Conservation (phyloP, 2,329 filamentous ascomycete species). For the Ceratocystis eucalypticola region DNA sequence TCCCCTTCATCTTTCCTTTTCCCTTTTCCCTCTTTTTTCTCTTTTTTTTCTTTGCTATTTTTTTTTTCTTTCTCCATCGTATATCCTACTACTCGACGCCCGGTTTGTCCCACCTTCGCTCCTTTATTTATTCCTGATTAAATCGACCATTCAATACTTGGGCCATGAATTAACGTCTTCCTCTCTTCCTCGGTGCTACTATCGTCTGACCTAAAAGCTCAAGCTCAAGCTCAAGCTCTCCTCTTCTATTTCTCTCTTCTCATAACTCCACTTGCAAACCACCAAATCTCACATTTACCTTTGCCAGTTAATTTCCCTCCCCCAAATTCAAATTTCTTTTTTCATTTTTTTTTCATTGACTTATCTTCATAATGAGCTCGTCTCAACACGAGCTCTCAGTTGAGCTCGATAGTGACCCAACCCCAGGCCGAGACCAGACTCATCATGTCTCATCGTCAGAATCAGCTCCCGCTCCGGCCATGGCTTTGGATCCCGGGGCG, state of each 20-base stretch:
- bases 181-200: slow-evolving; percentile 1
- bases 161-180: background rate
- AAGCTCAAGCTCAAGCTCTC: background rate
- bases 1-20: background rate
- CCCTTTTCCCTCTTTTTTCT: background rate
- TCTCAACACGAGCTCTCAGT: background rate
- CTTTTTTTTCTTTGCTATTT: too few species aligned
- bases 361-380: slow-evolving; percentile 1
- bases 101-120: background rate
- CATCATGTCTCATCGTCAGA: background rate
- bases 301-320: too few species aligned
- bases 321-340: background rate
- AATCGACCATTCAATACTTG: background rate
- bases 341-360: background rate
- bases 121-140: background rate
- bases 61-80: background rate
- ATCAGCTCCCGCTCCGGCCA: background rate
- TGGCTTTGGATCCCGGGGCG: background rate
- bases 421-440: background rate
- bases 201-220: slow-evolving; percentile 1
- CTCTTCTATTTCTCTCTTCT: background rate
- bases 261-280: background rate
- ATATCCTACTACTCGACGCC: background rate
- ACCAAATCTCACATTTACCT: background rate
- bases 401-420: background rate